Percentiles rank a stretch among this genome's conserved stretches.
Conservation (phyloP, 1,284 basidiomycete genomes). For the Ceratobasidium sp. region DNA sequence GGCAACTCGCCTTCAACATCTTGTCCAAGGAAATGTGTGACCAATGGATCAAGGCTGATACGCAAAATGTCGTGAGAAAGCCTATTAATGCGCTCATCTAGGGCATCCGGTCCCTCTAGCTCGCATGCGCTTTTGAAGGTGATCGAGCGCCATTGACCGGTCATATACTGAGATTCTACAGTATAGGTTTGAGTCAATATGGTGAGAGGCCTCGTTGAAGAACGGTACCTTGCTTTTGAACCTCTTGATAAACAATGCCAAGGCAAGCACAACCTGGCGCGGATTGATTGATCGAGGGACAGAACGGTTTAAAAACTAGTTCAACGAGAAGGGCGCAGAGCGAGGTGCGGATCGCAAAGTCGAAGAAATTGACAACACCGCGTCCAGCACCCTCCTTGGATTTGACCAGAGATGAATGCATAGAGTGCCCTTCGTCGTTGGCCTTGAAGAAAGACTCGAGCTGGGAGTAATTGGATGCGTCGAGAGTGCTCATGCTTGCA, state of each 20-base stretch:
- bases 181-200: neutral
- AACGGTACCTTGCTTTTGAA: neutral
- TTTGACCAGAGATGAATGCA: neutral
- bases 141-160: neutral
- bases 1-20: neutral
- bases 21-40: conserved; percentile 1
- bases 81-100: neutral
- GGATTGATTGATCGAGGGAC: neutral
- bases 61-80: neutral
- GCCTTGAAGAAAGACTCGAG: too few relatives aligned
- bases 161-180: neutral
- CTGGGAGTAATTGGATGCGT: too few relatives aligned
- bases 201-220: neutral
- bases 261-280: too few relatives aligned
- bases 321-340: neutral
- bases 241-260: neutral
- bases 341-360: neutral
- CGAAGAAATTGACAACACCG: neutral
- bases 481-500: too few relatives aligned
- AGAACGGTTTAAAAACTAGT: neutral
- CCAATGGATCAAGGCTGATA: neutral
- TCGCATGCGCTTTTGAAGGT: neutral
- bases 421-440: too few relatives aligned
- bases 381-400: neutral
- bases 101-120: neutral